Evolutionary conservation across 208 protist genomes (phyloP).

Genomic region (Leishmania aethiopica): DNA sequence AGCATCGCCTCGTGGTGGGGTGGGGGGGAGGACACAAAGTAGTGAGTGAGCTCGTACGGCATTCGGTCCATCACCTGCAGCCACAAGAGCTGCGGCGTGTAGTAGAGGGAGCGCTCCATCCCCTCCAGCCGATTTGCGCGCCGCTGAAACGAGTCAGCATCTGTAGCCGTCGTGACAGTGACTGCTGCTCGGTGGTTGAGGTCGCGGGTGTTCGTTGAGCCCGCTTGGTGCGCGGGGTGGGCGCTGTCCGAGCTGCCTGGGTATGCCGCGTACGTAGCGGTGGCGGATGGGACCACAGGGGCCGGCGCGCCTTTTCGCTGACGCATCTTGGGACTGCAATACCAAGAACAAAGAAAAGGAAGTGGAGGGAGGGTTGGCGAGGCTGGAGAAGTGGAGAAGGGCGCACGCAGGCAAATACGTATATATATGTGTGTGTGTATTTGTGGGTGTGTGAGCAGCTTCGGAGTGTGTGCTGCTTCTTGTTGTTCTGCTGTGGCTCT

Average conservation of each 20-base stretch:
- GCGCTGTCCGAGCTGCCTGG: background rate
- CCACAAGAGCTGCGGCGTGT: constrained; percentile 27
- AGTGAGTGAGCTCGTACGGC: constrained; percentile 28
- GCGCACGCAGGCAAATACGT: background rate
- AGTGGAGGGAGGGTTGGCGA: background rate
- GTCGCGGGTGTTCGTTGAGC: background rate
- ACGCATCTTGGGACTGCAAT: constrained; percentile 5
- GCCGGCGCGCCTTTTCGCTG: background rate
- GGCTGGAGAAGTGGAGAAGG: background rate
- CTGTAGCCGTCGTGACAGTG: background rate
- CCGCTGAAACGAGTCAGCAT: background rate
- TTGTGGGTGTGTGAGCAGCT: too few relatives aligned
- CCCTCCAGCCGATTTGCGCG: constrained; percentile 26
- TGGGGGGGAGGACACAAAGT: constrained; percentile 24
- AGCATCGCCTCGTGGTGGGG: constrained; percentile 32
- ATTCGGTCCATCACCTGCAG: constrained; percentile 36
- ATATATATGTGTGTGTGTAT: background rate
- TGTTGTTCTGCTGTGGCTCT: background rate
- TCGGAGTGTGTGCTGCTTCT: too few relatives aligned
- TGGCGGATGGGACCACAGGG: background rate
- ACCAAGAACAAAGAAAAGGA: background rate
- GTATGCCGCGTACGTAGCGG: background rate
- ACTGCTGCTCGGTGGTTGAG: background rate
- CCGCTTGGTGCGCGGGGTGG: background rate
- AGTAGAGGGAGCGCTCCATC: constrained; percentile 24